phyloP scores from a whole-genome alignment of 805 yeast genomes.

The Lachancea kluyveri region DNA sequence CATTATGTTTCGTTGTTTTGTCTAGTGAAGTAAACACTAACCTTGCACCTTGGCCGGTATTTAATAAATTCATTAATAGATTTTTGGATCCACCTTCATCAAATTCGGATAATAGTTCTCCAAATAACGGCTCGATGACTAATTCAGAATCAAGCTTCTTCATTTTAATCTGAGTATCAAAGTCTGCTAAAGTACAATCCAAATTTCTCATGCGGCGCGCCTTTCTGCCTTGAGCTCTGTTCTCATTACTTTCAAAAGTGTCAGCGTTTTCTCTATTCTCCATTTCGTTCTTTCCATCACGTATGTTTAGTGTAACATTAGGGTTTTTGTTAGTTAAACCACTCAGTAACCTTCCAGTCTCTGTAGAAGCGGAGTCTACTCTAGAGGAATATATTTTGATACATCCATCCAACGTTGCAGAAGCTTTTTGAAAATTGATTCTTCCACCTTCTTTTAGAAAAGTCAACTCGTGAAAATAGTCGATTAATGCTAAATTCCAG shows the following conservation, averaged over 20 bases:
- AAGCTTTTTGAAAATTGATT: slow-evolving; percentile 84
- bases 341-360: slow-evolving; percentile 75
- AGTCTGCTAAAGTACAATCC: slow-evolving; percentile 44
- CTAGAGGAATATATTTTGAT: slow-evolving; percentile 88
- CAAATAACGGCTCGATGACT: slow-evolving; percentile 66
- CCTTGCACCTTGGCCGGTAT: slow-evolving; percentile 44
- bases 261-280: slow-evolving; percentile 22
- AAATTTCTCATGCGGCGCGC: too few relatives aligned
- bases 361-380: slow-evolving; percentile 85
- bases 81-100: slow-evolving; percentile 81
- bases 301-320: too few relatives aligned
- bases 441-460: slow-evolving; percentile 62
- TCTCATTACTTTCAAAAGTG: slow-evolving; percentile 13
- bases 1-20: too few relatives aligned
- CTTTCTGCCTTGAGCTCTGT: too few relatives aligned
- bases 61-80: slow-evolving; percentile 53
- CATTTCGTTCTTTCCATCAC: slow-evolving; percentile 18
- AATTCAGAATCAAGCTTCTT: slow-evolving; percentile 57
- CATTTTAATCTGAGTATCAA: slow-evolving; percentile 44
- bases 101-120: slow-evolving; percentile 65
- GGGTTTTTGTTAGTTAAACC: slow-evolving; percentile 59
- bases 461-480: slow-evolving; percentile 79
- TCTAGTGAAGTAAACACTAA: too few relatives aligned
- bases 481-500: slow-evolving; percentile 87
- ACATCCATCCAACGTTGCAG: slow-evolving; percentile 89